These are phyloP conservation scores for Saturnispora mendoncae DNA, from an alignment of 805 yeast species.

Conservation along the genomic window DNA sequence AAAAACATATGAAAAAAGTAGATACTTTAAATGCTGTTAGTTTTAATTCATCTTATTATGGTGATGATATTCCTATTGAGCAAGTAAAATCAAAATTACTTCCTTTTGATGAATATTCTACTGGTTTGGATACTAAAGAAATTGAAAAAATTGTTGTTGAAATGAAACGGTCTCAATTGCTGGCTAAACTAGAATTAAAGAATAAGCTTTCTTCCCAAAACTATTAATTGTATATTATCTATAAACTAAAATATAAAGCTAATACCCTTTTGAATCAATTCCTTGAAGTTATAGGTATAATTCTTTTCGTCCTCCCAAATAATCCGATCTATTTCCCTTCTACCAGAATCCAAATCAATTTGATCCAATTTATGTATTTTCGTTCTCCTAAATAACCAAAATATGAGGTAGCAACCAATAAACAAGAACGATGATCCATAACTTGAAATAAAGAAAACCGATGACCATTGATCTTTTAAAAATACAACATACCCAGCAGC, in stretches of 20 bases:
- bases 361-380: slow-evolving; percentile 61
- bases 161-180: slow-evolving; percentile 35
- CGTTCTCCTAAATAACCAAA: slow-evolving; percentile 53
- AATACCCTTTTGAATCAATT: slow-evolving; percentile 22
- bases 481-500: slow-evolving; percentile 46
- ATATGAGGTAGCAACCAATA: slow-evolving; percentile 35
- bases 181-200: slow-evolving; percentile 30
- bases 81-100: background rate
- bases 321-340: slow-evolving; percentile 73
- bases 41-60: slow-evolving; percentile 25
- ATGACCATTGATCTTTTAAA: slow-evolving; percentile 39
- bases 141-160: slow-evolving; percentile 41
- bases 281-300: slow-evolving; percentile 27
- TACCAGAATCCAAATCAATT: slow-evolving; percentile 72
- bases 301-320: slow-evolving; percentile 68
- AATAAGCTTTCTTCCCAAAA: background rate
- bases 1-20: slow-evolving; percentile 12
- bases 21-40: slow-evolving; percentile 2
- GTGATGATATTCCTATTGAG: slow-evolving; percentile 18
- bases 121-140: background rate
- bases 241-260: slow-evolving; percentile 14
- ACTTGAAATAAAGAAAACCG: slow-evolving; percentile 42
- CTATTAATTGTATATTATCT: background rate
- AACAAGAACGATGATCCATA: slow-evolving; percentile 44
- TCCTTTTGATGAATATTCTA: background rate